Base-by-base conservation (phyloP, 2,329 filamentous ascomycete genomes). In the Colletotrichum trifolii region DNA sequence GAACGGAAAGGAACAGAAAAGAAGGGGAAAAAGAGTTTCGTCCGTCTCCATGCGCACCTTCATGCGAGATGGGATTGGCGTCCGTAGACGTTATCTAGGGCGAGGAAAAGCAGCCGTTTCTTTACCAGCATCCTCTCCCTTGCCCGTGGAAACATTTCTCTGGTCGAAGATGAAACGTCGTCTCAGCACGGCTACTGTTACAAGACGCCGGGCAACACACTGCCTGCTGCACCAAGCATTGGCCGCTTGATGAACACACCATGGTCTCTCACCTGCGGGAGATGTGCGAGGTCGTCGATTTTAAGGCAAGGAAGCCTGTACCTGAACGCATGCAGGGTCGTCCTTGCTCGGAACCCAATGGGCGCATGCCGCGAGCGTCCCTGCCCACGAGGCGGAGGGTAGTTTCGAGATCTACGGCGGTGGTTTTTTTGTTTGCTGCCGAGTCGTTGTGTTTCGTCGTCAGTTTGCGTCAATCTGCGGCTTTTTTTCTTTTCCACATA, bases 81-180 rank as follows among this genome's bases (percentile, higher is more conserved):
- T 35, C 25, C 10, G 11, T 53, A 40, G 43, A 25, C 58, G 48
- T 62, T 62, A 65, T 65, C 42, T 48, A 57, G 52, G 58, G 52
- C 50, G 57, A 17, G 34, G 25, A 34, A 25, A 25, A 12, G 42
- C 53, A 38, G 42, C 43, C 38, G n/a, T 36, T 35, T 15, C 60
- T 35, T 53, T 46, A 62, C 36, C 39, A 50, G 35, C 33, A 8
- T n/a, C 25, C 43, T 25, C 40, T 46, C 43, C n/a, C 7, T 15
- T n/a, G n/a, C 36, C 46, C 25, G 46, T 59, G 58, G 63, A 65
- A 65, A 65, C 63, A 62, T 62, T 38, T 25, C 25, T 25, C 17
- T 43, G 38, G 53, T 40, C 58, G 35, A 65, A 56, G 63, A 53
- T 65, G 63, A 65, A 65, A 65, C 63, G 47, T 42, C 33, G 58